Evolutionary conservation across 2,329 filamentous ascomycete genomes (phyloP), one percentile per base, ranked within the genome.

Genomic region (Penicillium aurantiogriseum): DNA sequence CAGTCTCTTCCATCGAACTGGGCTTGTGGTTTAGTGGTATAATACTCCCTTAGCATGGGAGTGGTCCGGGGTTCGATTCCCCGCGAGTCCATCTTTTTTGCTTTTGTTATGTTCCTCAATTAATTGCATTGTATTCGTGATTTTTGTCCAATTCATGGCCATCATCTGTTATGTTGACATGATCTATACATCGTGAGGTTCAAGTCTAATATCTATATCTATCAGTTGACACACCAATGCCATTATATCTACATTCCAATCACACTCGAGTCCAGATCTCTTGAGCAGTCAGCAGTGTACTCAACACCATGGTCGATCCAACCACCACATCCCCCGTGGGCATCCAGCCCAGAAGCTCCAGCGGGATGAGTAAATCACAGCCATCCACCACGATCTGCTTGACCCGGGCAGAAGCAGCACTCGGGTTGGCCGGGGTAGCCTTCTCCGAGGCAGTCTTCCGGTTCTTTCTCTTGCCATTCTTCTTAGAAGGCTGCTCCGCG

Each of bases 321-420:
- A 89, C 81, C 1, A 79, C 74, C 3, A 83, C 78, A 0, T 79
- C 72, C 10, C 80, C 75, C 1, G 81, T 75, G 0, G 77, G 70
- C 27, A 87, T 72, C 87, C 87, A 89, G 0, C 85, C 85, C 15
- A 89, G 73, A 0, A 82, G 75, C 6, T 77, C 76, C 0, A 83
- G 83, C 0, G 89, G 88, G 33, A 89, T 76, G 4, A 86, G 67
- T 46, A 89, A 69, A 69, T 91, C 88, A 50, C 88, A 79, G 7
- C 74, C 63, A 66, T 89, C 85, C 1, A 84, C 79, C 1, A 85
- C 58, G 6, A 88, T 69, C 49, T 79, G 77, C 15, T 82, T 80
- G 29, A 76, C 64, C 2, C 86, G 67, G 1, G 61, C 58, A 1
- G 60, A 55, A 33, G 58, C 43, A 23, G 42, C 21, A 27, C 54